phyloP scores from a whole-genome alignment of 208 protist genomes.

The Leishmania lainsoni region DNA sequence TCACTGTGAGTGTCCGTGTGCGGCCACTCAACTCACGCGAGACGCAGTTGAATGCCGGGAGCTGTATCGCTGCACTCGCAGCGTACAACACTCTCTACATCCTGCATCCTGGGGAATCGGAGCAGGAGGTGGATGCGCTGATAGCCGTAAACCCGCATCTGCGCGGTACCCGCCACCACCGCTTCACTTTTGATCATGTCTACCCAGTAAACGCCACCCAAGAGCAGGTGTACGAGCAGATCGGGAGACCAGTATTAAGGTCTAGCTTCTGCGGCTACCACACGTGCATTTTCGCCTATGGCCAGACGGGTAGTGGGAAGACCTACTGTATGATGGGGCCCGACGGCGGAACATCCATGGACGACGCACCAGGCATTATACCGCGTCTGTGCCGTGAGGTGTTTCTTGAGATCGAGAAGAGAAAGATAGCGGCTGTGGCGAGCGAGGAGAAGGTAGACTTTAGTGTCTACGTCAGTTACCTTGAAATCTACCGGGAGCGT shows the following conservation, averaged over 20 bases:
- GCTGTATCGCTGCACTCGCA: constrained; percentile 40
- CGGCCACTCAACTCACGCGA: constrained; percentile 70
- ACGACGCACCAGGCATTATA: constrained; percentile 80
- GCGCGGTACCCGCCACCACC: constrained; percentile 26
- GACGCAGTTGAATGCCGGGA: constrained; percentile 20
- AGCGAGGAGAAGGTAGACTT: constrained; percentile 50
- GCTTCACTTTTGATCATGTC: constrained; percentile 83
- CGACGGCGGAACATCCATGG: constrained; percentile 54
- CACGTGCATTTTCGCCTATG: constrained; percentile 93
- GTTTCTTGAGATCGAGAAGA: constrained; percentile 56
- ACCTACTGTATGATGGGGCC: constrained; percentile 91
- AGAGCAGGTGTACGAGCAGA: constrained; percentile 84
- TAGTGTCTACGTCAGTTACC: constrained; percentile 81
- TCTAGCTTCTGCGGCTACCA: constrained; percentile 88
- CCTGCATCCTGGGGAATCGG: constrained; percentile 18
- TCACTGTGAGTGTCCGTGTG: constrained; percentile 81
- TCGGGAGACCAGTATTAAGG: constrained; percentile 85
- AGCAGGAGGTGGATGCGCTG: constrained; percentile 12
- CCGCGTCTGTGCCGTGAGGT: constrained; percentile 74
- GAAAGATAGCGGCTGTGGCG: constrained; percentile 12
- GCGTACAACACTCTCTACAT: constrained; percentile 59
- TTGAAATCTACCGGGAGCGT: constrained; percentile 92
- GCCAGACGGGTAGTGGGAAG: constrained; percentile 91
- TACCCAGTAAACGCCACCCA: constrained; percentile 66
- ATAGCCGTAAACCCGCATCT: constrained; percentile 15